Evolutionary conservation across 2,329 filamentous ascomycete genomes (phyloP), one percentile per base, ranked within the genome.

Genomic region (Colletotrichum sojae): DNA sequence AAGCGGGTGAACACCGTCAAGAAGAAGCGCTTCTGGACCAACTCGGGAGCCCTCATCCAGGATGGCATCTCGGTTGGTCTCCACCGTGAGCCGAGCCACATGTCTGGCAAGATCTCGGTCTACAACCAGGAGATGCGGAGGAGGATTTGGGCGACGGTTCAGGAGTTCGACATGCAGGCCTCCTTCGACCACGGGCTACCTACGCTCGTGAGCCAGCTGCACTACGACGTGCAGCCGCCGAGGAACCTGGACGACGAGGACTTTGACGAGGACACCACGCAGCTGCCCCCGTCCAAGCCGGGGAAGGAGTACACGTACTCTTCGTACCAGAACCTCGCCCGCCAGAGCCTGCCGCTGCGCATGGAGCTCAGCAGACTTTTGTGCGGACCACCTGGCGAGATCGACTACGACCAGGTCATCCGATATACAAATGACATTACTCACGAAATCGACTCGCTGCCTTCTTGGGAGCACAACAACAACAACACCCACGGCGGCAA

Each of bases 1-100:
- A 90, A 90, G 81, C 82, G 86, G 36, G 85, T 90, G 71, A 90
- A 90, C 77, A 87, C 85, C 2, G 85, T 90, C 71, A 89, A 90
- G 81, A 90, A 90, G 83, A 90, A 90, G 82, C 83, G 87, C 13
- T 90, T 88, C 76, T 90, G 88, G 88, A 88, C 86, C 16, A 82
- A 83, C 46, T 82, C 88, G 1, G 87, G 88, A 0, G 81, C 84
- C 5, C 80, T 90, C 64, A 84, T 89, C 15, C 86, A 88, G 55
- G 86, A 90, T 59, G 87, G 85, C 63, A 85, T 90, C 66, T 84
- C 85, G 2, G 84, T 90, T 36, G 88, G 88, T 16, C 80, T 90
- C 54, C 88, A 90, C 73, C 85, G 86, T 18, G 88, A 90, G 73
- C 87, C 88, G 3, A 85, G 85, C 73, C 83, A 85, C 67, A 86